phyloP scores from a whole-genome alignment of 2,329 filamentous ascomycete genomes.

The Myriosclerotinia curreyana region DNA sequence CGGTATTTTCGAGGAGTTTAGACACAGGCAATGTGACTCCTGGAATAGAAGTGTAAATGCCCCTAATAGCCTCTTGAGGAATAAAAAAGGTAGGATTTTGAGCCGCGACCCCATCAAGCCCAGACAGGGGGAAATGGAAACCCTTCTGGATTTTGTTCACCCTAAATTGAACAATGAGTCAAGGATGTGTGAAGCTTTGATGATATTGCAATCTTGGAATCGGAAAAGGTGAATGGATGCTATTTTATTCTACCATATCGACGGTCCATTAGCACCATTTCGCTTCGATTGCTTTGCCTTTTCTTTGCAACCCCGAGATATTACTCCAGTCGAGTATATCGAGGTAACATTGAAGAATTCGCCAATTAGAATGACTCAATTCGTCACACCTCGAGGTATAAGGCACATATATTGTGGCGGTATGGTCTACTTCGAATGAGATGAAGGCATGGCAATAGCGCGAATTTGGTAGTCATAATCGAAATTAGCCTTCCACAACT shows the following conservation, averaged over 20 bases:
- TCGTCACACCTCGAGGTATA: background rate
- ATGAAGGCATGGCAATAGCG: too few species aligned
- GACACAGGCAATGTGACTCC: conserved; percentile 6
- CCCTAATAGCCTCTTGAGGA: conserved; percentile 2
- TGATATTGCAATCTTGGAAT: background rate
- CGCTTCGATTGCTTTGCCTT: background rate
- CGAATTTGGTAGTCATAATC: too few species aligned
- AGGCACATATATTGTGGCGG: background rate
- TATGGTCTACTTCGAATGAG: background rate
- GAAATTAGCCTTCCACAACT: background rate
- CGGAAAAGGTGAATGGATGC: background rate
- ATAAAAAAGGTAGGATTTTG: conserved; percentile 2
- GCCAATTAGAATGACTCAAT: background rate
- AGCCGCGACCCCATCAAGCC: background rate
- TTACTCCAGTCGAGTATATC: too few species aligned
- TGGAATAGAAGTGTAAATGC: background rate
- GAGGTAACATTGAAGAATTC: background rate
- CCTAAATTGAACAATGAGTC: background rate
- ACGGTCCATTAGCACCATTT: background rate
- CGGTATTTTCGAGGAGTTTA: conserved; percentile 65
- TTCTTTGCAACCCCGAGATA: too few species aligned
- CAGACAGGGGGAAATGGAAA: background rate
- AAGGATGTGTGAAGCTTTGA: background rate
- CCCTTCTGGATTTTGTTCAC: background rate
- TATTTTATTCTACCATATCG: too few species aligned